Evolutionary conservation across 2,329 filamentous ascomycete species (phyloP), one percentile per base, ranked within the genome.

Genomic region (Ophiostoma tasmaniense): DNA sequence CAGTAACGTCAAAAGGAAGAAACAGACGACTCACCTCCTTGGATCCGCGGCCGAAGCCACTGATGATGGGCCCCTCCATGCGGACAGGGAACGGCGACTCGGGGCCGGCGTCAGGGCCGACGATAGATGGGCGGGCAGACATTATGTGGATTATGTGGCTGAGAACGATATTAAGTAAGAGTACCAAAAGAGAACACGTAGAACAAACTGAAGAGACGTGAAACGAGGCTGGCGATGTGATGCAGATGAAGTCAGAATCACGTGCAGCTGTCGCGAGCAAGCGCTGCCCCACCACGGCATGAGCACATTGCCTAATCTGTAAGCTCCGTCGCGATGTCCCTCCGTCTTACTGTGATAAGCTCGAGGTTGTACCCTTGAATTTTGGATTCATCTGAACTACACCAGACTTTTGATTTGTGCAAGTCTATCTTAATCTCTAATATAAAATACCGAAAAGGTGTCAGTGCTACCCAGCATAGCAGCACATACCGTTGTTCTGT

Each of bases 31-130:
- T 70, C 77, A 93, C 91, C 80, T 97, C 93, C 82, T 93, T 96
- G 75, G 92, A 96, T 20, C 95, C 95, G 71, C 95, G 87, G 59
- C 95, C 94, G 78, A 98, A 98, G 42, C 95, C 95, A 75, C 91
- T 90, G 75, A 97, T 93, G 30, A 99, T 93, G 68, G 89, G 87
- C 30, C 95, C 95, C 71, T 90, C 89, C 80, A 98, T 89, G 73
- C 85, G 87, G 74, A 97, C 84, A 0, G 95, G 95, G 78, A 89
- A 98, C 0, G 95, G 95, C 6, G 86, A 67, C 74, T 88, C 83
- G 14, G 94, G 94, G 2, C 92, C 92, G 52, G 81, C 78, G 61
- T 91, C 87, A 10, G 89, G 83, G 69, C 94, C 94, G 70, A 92
- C 87, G 73, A 95, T 85, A 67, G 84, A 81, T 64, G 91, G 89